Evolutionary conservation across 2,329 filamentous ascomycete genomes (phyloP).

Genomic region (Stachybotrys chlorohalonatus): DNA sequence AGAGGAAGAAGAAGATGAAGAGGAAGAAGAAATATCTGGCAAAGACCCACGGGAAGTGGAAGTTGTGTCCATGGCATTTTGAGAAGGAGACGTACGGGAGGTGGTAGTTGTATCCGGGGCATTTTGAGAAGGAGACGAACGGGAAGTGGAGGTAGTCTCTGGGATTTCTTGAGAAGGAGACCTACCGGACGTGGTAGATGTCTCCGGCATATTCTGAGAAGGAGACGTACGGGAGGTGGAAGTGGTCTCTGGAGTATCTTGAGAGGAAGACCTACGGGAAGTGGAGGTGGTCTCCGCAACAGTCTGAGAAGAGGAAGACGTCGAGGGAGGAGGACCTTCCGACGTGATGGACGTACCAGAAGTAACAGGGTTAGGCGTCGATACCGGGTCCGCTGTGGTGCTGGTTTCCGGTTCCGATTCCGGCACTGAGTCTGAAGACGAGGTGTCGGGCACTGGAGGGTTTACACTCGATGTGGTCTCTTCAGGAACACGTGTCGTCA

Average conservation of each 20-base stretch:
- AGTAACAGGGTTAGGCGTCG: conserved; percentile 5
- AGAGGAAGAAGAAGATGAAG: conserved; percentile 16
- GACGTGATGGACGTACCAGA: conserved; percentile 17
- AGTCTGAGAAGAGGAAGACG: conserved; percentile 17
- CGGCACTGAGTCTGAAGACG: conserved; percentile 4
- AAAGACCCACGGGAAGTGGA: conserved; percentile 18
- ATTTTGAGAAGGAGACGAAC: conserved; percentile 12
- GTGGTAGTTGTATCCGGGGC: conserved; percentile 2
- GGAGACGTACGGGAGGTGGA: conserved; percentile 21
- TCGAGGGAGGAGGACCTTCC: conserved; percentile 18
- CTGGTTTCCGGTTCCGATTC: conserved; percentile 4
- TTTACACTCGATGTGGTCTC: conserved; percentile 1
- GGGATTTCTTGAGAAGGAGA: conserved; percentile 15
- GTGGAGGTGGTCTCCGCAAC: conserved; percentile 13
- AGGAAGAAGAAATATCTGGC: conserved; percentile 12
- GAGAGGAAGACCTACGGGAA: conserved; percentile 12
- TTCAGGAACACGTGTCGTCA: background rate
- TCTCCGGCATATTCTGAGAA: conserved; percentile 6
- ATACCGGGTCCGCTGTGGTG: conserved; percentile 5
- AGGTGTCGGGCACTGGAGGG: conserved; percentile 5
- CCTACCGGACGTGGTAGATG: conserved; percentile 13
- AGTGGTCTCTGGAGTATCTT: conserved; percentile 16
- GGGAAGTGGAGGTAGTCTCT: conserved; percentile 18
- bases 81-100: conserved; percentile 2
- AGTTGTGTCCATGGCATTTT: conserved; percentile 2